A percentile compares a stretch with the other conserved stretches of the same genome.
Evolutionary conservation across 148 eudicot genomes (phyloP).

Genomic region (Chenopodium quinoa): DNA sequence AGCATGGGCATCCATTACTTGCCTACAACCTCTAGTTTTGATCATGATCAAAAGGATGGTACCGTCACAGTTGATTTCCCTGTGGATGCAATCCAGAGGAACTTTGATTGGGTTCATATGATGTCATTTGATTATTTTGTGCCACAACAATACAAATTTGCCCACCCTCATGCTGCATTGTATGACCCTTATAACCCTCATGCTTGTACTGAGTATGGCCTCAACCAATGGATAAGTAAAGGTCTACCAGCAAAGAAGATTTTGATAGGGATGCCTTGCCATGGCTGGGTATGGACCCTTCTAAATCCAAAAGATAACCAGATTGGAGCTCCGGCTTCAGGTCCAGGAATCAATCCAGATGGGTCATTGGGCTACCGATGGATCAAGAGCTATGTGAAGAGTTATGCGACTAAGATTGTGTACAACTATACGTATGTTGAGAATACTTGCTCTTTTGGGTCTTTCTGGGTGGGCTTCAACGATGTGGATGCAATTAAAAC

Average conservation of each 20-base stretch:
- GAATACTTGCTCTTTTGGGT: slow-evolving; percentile 29
- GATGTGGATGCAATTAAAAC: slow-evolving; percentile 45
- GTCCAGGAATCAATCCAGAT: slow-evolving; percentile 30
- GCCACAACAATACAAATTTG: slow-evolving; percentile 24
- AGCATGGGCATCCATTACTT: neutral
- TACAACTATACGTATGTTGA: slow-evolving; percentile 38
- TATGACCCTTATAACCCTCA: neutral
- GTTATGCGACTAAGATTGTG: slow-evolving; percentile 18
- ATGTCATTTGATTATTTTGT: slow-evolving; percentile 36
- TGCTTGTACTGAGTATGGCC: neutral
- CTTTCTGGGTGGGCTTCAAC: slow-evolving; percentile 48
- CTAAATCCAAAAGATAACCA: slow-evolving; percentile 12
- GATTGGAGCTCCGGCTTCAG: slow-evolving; percentile 39
- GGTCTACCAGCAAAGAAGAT: neutral
- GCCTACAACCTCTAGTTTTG: neutral
- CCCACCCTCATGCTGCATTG: neutral
- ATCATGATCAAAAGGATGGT: neutral
- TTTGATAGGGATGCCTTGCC: neutral
- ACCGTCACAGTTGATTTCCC: neutral
- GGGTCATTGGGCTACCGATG: slow-evolving; percentile 37
- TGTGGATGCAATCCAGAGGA: slow-evolving; percentile 31
- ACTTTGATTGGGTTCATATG: slow-evolving; percentile 43
- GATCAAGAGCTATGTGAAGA: slow-evolving; percentile 26
- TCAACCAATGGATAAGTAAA: neutral
- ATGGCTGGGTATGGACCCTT: slow-evolving; percentile 17